Evolutionary conservation across 208 protist species (phyloP).

Genomic region (Vickermania ingenoplastis): DNA sequence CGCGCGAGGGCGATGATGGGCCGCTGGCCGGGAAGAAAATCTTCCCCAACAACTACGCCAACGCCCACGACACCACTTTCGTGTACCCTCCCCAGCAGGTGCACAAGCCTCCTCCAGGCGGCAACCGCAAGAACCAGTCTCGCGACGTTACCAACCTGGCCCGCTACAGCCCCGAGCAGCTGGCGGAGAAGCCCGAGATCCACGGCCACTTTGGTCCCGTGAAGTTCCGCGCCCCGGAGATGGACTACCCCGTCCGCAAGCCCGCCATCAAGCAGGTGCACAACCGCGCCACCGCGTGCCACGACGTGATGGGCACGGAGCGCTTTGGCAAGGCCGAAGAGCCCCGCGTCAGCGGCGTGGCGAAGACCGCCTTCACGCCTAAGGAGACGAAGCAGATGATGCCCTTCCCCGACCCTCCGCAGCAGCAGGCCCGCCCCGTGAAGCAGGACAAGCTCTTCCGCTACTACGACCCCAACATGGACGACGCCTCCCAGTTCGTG

Average conservation of each 20-base stretch:
- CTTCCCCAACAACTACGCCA: slow-evolving; percentile 5
- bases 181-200: slow-evolving; percentile 40
- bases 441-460: slow-evolving; percentile 26
- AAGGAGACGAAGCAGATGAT: slow-evolving; percentile 26
- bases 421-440: slow-evolving; percentile 5
- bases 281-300: slow-evolving; percentile 47
- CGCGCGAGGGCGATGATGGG: slow-evolving; percentile 13
- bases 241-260: slow-evolving; percentile 29
- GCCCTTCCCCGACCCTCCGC: slow-evolving; percentile 11
- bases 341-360: slow-evolving; percentile 23
- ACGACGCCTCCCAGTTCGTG: slow-evolving; percentile 22
- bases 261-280: slow-evolving; percentile 47
- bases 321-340: slow-evolving; percentile 38
- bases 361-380: slow-evolving; percentile 22
- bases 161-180: slow-evolving; percentile 48
- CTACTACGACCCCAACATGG: slow-evolving; percentile 58
- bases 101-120: slow-evolving; percentile 21
- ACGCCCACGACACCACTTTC: not conserved
- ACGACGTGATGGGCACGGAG: slow-evolving; percentile 74
- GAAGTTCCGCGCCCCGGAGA: slow-evolving; percentile 30
- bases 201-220: slow-evolving; percentile 39
- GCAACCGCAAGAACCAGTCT: slow-evolving; percentile 58
- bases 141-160: slow-evolving; percentile 67
- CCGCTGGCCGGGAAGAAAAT: no score
- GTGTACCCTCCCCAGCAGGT: not conserved